Percentiles rank a stretch among this genome's conserved stretches.
phyloP scores from a whole-genome alignment of 148 eudicot species.

The Suaeda aralocaspica region DNA sequence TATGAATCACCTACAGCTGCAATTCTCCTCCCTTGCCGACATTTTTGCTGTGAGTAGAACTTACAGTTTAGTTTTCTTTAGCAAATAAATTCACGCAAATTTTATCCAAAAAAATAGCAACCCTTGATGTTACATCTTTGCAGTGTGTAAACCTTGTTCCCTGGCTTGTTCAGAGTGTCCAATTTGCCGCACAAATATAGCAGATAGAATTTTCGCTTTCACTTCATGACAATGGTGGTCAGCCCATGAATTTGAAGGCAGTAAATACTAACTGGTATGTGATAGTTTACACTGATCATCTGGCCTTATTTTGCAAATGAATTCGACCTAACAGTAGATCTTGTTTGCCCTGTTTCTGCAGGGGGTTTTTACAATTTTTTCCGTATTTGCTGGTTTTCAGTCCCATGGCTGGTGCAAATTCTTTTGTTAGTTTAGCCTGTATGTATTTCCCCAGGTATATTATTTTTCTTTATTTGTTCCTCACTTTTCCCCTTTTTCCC shows the following conservation, averaged over 20 bases:
- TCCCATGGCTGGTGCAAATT: conserved; percentile 27
- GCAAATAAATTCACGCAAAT: neutral
- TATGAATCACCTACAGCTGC: conserved; percentile 74
- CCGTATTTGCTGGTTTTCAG: conserved; percentile 22
- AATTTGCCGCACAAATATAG: conserved; percentile 73
- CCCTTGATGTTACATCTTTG: conserved; percentile 27
- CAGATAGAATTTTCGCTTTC: conserved; percentile 78
- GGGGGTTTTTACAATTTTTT: conserved; percentile 15
- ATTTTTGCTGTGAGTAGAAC: conserved; percentile 67
- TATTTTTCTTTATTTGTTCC: conserved; percentile 3
- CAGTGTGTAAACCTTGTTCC: conserved; percentile 91
- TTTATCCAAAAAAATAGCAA: neutral
- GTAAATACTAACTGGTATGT: neutral
- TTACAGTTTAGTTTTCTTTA: neutral
- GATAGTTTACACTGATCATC: neutral
- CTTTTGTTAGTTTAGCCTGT: conserved; percentile 25
- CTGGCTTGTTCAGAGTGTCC: conserved; percentile 82
- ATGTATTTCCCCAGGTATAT: conserved; percentile 30
- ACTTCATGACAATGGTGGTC: conserved; percentile 41
- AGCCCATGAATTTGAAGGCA: conserved; percentile 33
- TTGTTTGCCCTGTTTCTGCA: conserved; percentile 18
- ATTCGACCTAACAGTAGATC: neutral
- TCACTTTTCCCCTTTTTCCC: conserved; percentile 15
- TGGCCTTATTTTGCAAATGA: neutral
- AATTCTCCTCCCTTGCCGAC: conserved; percentile 93